Evolutionary conservation across 1,139 yeast species (phyloP).

Genomic region (Taphrina pruni): DNA sequence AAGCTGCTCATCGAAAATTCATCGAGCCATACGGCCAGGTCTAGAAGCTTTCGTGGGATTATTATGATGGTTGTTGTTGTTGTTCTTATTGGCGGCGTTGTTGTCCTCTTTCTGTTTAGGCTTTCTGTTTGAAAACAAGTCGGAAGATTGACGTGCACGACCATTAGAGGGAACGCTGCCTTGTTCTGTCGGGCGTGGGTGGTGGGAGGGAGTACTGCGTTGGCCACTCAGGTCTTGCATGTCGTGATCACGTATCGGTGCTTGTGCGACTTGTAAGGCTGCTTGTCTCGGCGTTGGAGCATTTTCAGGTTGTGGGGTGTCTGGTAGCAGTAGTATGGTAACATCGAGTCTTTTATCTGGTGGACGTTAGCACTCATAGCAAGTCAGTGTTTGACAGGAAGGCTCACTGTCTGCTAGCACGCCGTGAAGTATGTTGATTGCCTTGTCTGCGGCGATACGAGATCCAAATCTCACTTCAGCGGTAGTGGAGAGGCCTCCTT

Average conservation of each 20-base stretch:
- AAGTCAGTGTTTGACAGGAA: too few relatives aligned
- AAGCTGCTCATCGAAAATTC: too few relatives aligned
- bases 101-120: background rate
- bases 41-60: background rate
- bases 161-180: background rate
- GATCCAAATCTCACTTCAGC: slow-evolving; percentile 34
- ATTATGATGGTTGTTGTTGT: background rate
- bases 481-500: slow-evolving; percentile 27
- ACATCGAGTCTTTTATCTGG: slow-evolving; percentile 24
- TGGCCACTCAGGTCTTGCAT: slow-evolving; percentile 6
- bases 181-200: background rate
- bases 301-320: background rate
- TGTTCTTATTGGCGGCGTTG: too few relatives aligned
- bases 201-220: background rate
- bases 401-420: slow-evolving; percentile 30
- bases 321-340: slow-evolving; percentile 12
- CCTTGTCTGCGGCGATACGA: slow-evolving; percentile 36
- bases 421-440: slow-evolving; percentile 27
- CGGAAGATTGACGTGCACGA: background rate
- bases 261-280: background rate
- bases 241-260: slow-evolving; percentile 8
- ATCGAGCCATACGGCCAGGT: background rate
- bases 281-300: background rate
- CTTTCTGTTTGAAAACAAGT: slow-evolving; percentile 4
- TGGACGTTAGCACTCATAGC: background rate